Percentiles rank a stretch among this genome's conserved stretches.
These are phyloP conservation scores for Sarocladium oryzae DNA, from an alignment of 2,329 filamentous ascomycete genomes.

Conservation along the genomic window DNA sequence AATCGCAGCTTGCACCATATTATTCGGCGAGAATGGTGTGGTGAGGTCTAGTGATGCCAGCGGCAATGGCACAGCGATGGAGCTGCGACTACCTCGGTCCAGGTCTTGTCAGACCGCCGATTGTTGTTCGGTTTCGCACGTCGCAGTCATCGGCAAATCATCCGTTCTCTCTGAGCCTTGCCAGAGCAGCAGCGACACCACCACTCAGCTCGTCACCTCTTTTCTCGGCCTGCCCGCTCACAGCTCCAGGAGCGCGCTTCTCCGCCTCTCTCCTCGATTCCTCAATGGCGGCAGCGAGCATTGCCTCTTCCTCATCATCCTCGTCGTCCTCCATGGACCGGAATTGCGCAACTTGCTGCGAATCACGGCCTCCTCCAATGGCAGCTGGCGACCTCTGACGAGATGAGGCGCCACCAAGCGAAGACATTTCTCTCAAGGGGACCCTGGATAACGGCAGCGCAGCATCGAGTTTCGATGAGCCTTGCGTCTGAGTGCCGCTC, in stretches of 20 bases:
- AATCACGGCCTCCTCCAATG: not conserved
- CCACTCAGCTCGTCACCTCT: constrained; percentile 40
- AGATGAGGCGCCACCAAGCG: constrained; percentile 11
- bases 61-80: no score
- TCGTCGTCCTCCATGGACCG: constrained; percentile 38
- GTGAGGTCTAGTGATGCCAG: no score
- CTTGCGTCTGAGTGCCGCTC: constrained; percentile 8
- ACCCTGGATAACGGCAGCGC: constrained; percentile 20
- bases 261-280: constrained; percentile 36
- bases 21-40: no score
- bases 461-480: not conserved
- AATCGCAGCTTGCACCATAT: no score
- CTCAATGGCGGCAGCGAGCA: constrained; percentile 41
- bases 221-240: constrained; percentile 17
- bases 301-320: constrained; percentile 42
- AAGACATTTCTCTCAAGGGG: constrained; percentile 10
- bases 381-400: not conserved
- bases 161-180: constrained; percentile 43
- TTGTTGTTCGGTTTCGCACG: not conserved
- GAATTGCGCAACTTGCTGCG: constrained; percentile 21
- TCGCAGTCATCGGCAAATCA: not conserved
- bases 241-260: constrained; percentile 9
- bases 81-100: not conserved
- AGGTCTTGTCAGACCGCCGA: not conserved
- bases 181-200: constrained; percentile 55